Conservation (phyloP, 2,329 filamentous ascomycete species). For the Ceratocystis eucalypticola region DNA sequence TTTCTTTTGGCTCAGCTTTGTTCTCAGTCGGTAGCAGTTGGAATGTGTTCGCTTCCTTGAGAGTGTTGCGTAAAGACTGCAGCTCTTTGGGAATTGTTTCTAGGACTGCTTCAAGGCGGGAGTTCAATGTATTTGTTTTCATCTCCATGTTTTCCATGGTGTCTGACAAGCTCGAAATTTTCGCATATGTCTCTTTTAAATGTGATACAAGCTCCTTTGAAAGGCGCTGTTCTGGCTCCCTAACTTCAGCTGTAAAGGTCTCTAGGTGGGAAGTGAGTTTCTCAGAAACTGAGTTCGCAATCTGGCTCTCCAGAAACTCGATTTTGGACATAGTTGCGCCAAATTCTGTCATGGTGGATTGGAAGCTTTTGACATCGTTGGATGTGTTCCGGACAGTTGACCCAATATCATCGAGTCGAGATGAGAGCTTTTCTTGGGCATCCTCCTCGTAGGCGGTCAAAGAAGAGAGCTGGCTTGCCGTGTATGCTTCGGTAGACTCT, state of each 20-base stretch:
- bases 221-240: constrained; percentile 9
- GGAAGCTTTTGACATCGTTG: constrained; percentile 14
- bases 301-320: constrained; percentile 8
- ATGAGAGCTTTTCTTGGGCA: constrained; percentile 7
- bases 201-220: constrained; percentile 13
- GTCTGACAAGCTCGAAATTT: constrained; percentile 7
- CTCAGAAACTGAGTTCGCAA: background rate
- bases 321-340: constrained; percentile 9
- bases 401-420: constrained; percentile 11
- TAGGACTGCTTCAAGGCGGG: constrained; percentile 4
- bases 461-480: constrained; percentile 12
- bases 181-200: constrained; percentile 9
- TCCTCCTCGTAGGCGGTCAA: constrained; percentile 4
- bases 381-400: background rate
- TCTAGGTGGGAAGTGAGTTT: background rate
- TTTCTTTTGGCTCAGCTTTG: background rate
- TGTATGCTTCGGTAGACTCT: constrained; percentile 14
- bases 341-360: constrained; percentile 6
- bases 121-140: constrained; percentile 11
- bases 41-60: constrained; percentile 10
- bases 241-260: background rate
- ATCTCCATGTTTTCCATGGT: constrained; percentile 6
- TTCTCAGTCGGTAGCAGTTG: background rate
- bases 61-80: constrained; percentile 9
- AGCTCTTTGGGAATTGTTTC: constrained; percentile 15